A percentile compares a stretch with the other conserved stretches of the same genome.
These are phyloP conservation scores for Emergomyces pasteurianus DNA, from an alignment of 2,329 filamentous ascomycete genomes.

Conservation along the genomic window DNA sequence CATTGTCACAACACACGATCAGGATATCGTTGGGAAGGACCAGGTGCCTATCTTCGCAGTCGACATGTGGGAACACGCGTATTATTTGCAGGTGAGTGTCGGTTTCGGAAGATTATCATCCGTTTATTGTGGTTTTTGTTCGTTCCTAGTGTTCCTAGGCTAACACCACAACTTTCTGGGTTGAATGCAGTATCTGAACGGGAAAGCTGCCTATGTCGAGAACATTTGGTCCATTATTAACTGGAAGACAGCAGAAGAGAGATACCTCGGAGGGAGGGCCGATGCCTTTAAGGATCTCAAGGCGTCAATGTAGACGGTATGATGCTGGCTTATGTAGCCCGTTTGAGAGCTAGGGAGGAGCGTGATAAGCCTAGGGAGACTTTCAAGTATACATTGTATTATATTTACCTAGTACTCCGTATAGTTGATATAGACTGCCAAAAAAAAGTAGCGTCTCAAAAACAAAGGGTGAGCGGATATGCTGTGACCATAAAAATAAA, in stretches of 20 bases:
- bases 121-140: background rate
- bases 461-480: background rate
- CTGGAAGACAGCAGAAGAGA: slow-evolving; percentile 73
- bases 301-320: background rate
- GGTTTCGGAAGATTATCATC: background rate
- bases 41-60: slow-evolving; percentile 62
- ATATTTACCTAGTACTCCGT: background rate
- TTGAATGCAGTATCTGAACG: slow-evolving; percentile 63
- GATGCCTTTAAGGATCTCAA: slow-evolving; percentile 1
- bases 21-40: slow-evolving; percentile 68
- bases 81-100: slow-evolving; percentile 61
- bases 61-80: slow-evolving; percentile 92
- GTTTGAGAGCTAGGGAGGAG: background rate
- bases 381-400: background rate
- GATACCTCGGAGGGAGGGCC: slow-evolving; percentile 31
- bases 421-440: background rate
- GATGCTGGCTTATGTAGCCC: background rate
- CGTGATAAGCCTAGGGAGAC: background rate
- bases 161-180: background rate
- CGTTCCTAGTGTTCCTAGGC: background rate
- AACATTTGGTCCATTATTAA: slow-evolving; percentile 89
- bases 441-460: background rate
- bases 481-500: background rate
- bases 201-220: slow-evolving; percentile 83
- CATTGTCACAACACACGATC: slow-evolving; percentile 74